Evolutionary conservation across 192 early-diverging fungal genomes (phyloP), one percentile per base, ranked within the genome.

Genomic region (Entrophospora sp.): DNA sequence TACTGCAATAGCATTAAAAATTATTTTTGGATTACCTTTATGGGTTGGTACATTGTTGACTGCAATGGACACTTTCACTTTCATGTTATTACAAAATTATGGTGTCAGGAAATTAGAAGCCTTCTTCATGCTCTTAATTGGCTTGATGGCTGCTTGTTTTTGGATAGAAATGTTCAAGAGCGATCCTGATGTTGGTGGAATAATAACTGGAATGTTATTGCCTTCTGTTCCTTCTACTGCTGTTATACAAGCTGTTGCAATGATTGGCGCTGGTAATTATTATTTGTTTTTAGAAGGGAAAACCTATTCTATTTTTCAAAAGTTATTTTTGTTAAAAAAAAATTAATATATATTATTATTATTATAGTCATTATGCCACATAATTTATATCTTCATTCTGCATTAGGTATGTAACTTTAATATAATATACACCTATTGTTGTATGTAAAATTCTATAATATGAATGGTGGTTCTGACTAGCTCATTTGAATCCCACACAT

Each of bases 351-450:
- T 20, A 14, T 30, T 61, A 13, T 44, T 45, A 30, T 20, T 31
- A 30, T 30, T 64, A 36, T 35, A 3, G 81, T 88, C 2, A 83
- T 88, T 46, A 95, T 95, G 93, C 93, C 93, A 5, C 93, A 95
- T 72, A 91, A 93, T 68, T 78, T 95, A 58, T 95, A 85, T 71
- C 75, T 95, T 38, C 93, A 95, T 69, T 90, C 88, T 10, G 64
- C 64, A 10, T 48, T 66, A 28, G 45, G 45, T 48, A n/a, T 5
- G 20, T 48, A 18, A 40, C 14, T 40, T 9, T 40, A 9, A 9
- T 18, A 18, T 48, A 20, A 48, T n/a, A n/a, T n/a, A n/a, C n/a
- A n/a, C n/a, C n/a, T n/a, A n/a, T n/a, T n/a, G n/a, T n/a, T n/a
- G n/a, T n/a, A n/a, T n/a, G n/a, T n/a, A n/a, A n/a, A n/a, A n/a